Evolutionary conservation across 208 protist genomes (phyloP).

Genomic region (Sergeia podlipaevii): DNA sequence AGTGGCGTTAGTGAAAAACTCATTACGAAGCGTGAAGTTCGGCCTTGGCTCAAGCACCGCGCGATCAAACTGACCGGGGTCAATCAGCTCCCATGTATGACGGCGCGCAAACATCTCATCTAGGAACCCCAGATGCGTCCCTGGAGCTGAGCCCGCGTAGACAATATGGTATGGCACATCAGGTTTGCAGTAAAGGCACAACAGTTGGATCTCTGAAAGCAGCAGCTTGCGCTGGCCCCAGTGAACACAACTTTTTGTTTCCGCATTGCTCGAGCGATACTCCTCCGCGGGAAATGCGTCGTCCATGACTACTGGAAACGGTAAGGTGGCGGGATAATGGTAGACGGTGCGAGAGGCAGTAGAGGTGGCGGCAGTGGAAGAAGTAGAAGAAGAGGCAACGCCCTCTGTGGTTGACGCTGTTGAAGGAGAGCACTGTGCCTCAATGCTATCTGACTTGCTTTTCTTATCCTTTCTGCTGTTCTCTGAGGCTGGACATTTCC

Average conservation of each 20-base stretch:
- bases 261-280: constrained; percentile 78
- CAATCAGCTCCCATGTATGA: constrained; percentile 92
- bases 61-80: constrained; percentile 91
- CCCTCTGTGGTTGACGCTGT: too few relatives aligned
- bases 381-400: too few relatives aligned
- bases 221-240: constrained; percentile 97
- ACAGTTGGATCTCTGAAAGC: constrained; percentile 94
- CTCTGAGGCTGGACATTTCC: too few relatives aligned
- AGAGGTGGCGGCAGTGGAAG: too few relatives aligned
- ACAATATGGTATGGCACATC: constrained; percentile 89
- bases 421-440: too few relatives aligned
- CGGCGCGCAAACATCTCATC: constrained; percentile 81
- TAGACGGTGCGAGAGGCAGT: constrained; percentile 28
- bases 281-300: constrained; percentile 62
- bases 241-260: constrained; percentile 91
- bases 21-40: constrained; percentile 89
- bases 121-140: constrained; percentile 91
- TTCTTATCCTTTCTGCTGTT: too few relatives aligned
- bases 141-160: constrained; percentile 94
- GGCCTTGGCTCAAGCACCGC: constrained; percentile 36
- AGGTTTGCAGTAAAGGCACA: constrained; percentile 72
- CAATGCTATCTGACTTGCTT: too few relatives aligned
- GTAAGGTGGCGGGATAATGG: constrained; percentile 74
- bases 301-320: constrained; percentile 71
- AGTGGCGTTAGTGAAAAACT: constrained; percentile 93